Base-by-base conservation (phyloP, 805 yeast genomes). In the Pichia cabralensis region DNA sequence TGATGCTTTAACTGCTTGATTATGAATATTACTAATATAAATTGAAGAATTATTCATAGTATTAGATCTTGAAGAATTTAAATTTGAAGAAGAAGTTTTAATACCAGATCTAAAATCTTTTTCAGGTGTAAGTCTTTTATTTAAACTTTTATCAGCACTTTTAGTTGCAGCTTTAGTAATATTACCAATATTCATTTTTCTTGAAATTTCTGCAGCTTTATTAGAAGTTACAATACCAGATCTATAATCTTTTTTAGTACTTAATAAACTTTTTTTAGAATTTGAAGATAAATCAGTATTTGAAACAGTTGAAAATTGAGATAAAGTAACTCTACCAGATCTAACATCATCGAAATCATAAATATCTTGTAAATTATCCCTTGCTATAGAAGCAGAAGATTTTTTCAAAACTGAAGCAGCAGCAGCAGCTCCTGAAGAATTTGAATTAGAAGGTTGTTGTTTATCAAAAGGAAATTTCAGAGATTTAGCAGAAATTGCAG, bases 321-420 rank as follows among this genome's bases (percentile, higher is more conserved):
- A 51, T 30, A 56, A 34, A 23, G 61, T 59, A 22, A 49, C 50
- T 25, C 53, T 49, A 26, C 69, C 69, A 13, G 57, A 56, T 47
- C 69, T 55, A 26, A 63, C 51, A 28, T 62, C 62, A 41, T 65
- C 69, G 45, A 64, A 65, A 38, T 60, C 66, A 38, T 64, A 64
- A 32, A 61, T 38, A 19, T 63, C 65, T 23, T 60, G 62, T 33
- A 64, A 44, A 18, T 60, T 58, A n/a, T 50, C 48, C 26, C 62
- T 55, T 3, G 64, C 67, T n/a, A 58, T 36, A 5, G 38, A 29
- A 2, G 46, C 36, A 10, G 55, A 40, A 14, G 48, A 26, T 35
- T 46, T 49, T 30, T 58, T 56, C 29, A 62, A 53, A 27, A 57
- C 65, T 20, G 63, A 53, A 6, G 64, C 55, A 4, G 75, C 74